Conservation (phyloP, 2,329 filamentous ascomycete genomes). For the Blastomyces gilchristii region DNA sequence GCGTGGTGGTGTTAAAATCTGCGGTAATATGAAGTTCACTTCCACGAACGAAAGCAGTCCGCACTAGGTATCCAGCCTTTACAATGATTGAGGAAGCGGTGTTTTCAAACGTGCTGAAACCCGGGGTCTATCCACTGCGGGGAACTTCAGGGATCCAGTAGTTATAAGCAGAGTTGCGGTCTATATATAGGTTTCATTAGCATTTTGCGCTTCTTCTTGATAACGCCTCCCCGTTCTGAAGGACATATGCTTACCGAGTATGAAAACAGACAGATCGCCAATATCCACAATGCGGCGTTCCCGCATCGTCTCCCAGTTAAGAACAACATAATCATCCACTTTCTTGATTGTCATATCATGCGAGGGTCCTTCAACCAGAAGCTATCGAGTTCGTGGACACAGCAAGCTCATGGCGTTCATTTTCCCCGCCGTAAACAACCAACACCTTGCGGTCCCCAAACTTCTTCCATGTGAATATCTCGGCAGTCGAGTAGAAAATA, state of each 20-base stretch:
- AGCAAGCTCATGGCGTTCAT: constrained; percentile 35
- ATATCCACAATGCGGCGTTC: constrained; percentile 34
- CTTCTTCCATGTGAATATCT: constrained; percentile 46
- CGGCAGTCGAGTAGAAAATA: constrained; percentile 36
- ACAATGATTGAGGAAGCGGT: constrained; percentile 31
- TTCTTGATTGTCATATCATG: constrained; percentile 24
- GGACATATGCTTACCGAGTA: constrained; percentile 36
- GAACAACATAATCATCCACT: constrained; percentile 21
- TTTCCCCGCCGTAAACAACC: constrained; percentile 31
- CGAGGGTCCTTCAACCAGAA: constrained; percentile 26
- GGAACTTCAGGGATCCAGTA: constrained; percentile 34
- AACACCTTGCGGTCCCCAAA: constrained; percentile 46
- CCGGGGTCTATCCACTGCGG: constrained; percentile 21
- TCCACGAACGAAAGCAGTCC: constrained; percentile 43
- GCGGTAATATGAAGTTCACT: constrained; percentile 53
- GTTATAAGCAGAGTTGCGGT: constrained; percentile 41
- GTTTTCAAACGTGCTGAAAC: constrained; percentile 24
- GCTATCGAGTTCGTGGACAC: constrained; percentile 22
- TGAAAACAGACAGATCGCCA: constrained; percentile 43
- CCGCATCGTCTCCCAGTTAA: constrained; percentile 47
- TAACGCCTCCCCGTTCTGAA: neutral
- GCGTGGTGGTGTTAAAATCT: constrained; percentile 60
- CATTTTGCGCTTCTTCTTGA: neutral
- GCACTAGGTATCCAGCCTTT: constrained; percentile 36
- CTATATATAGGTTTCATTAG: constrained; percentile 27